Evolutionary conservation across 2,329 filamentous ascomycete species (phyloP).

Genomic region (Phialophora chinensis): DNA sequence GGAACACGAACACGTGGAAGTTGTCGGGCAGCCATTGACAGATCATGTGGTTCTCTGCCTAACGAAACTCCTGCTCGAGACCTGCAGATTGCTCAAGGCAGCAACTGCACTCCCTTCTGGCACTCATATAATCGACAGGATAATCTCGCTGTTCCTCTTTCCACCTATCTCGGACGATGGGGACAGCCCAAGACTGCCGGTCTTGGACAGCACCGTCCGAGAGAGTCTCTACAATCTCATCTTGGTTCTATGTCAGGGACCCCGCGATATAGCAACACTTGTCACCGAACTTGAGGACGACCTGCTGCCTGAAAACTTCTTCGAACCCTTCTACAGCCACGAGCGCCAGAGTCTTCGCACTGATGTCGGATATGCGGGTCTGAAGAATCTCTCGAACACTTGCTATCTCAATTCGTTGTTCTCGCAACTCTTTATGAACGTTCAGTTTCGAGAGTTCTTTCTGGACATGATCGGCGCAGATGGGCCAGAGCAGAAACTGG

Average conservation of each 20-base stretch:
- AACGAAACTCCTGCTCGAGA: conserved; percentile 49
- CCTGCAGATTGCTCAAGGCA: conserved; percentile 25
- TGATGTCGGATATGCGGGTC: conserved; percentile 79
- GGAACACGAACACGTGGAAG: conserved; percentile 52
- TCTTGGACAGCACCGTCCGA: conserved; percentile 63
- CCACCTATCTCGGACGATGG: conserved; percentile 55
- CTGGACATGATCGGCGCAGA: conserved; percentile 64
- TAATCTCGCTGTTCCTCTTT: conserved; percentile 72
- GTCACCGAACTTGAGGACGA: conserved; percentile 34
- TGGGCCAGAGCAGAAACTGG: conserved; percentile 66
- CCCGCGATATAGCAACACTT: conserved; percentile 51
- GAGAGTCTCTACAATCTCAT: conserved; percentile 67
- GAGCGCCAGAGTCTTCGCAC: conserved; percentile 62
- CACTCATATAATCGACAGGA: conserved; percentile 53
- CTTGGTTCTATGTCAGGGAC: conserved; percentile 60
- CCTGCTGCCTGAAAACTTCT: conserved; percentile 34
- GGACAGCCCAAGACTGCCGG: conserved; percentile 49
- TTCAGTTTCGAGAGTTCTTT: conserved; percentile 84
- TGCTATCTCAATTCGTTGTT: conserved; percentile 96
- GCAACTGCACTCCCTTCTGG: conserved; percentile 30
- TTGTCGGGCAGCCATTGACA: conserved; percentile 53
- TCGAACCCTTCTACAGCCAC: conserved; percentile 27
- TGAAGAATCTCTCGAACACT: conserved; percentile 92
- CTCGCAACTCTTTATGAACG: conserved; percentile 95
- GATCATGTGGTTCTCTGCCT: conserved; percentile 54